Base-by-base conservation (phyloP, 1,284 basidiomycete genomes). In the Trametes hirsuta region DNA sequence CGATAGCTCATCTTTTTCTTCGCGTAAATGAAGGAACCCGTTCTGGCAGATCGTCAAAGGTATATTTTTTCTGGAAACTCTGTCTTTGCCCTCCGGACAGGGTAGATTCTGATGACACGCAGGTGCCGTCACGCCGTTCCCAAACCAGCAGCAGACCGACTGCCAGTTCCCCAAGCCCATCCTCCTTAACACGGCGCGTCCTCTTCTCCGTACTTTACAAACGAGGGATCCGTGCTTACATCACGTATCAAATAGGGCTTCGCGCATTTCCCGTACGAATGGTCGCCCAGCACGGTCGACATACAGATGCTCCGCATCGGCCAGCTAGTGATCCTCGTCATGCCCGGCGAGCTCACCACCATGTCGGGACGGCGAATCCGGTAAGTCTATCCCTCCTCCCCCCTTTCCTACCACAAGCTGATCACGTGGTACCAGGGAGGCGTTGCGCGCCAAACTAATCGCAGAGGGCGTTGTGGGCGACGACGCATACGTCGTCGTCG, bases 81-180 rank as follows among this genome's bases (percentile, higher is more conserved):
- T 36, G 40, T 3, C 30, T 35, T 4, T 21, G 6, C 39, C 30
- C 18, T 24, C 14, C 56, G n/a, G 41, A 21, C n/a, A n/a, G 12
- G 46, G 14, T 51, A 37, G 18, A 58, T 63, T 47, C 46, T 66
- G 52, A 37, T 65, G 60, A 53, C 64, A 30, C 8, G 30, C 30
- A 83, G 84, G 82, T 64, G 83, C 80, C n/a, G 72, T 94, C 53
- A 93, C 90, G 8, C 86, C 89, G 22, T 50, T 72, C 1, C 87
- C 90, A 0, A 78, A 78, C 22, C 72, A 77, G 54, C 81, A 82
- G 55, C 90, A 94, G 69, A 77, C 81, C 58, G 84, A 81, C 14
- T 94, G 93, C 72, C 93, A 94, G 56, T 74, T 77, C 66, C 91
- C 91, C n/a, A 94, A 94, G 73, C 89, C 91, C 4, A 88, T 94